Base-by-base conservation (phyloP, 1,139 yeast species). In the Blastobotrys raffinosifermentans region DNA sequence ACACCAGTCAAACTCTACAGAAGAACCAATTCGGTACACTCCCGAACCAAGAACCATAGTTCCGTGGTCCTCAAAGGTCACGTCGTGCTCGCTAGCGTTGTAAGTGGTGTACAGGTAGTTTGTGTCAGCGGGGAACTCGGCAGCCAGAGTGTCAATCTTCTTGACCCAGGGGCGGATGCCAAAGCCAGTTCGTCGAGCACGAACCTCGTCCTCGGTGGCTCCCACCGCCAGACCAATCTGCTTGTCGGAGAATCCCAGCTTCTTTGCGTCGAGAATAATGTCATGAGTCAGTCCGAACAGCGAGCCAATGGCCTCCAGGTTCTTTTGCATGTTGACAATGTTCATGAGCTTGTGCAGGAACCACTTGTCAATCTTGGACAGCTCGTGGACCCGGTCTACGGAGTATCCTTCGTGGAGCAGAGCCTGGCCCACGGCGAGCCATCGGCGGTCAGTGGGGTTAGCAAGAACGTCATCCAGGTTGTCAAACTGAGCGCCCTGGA, bases 1-100 rank as follows among this genome's bases (percentile, higher is more conserved):
- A 73, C 98, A 91, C 98, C 98, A 91, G 66, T 91, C 98, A 55
- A 91, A 91, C 67, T 91, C 98, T 44, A 91, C 98, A 18, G 97
- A 89, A 3, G 97, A 89, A 43, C 98, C 98, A 60, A 91, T 91
- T 66, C 98, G 78, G 74, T 91, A 91, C 38, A 91, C 98, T 69
- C 98, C 98, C 9, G 97, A 89, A 39, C 98, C 98, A 51, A 91
- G 72, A 30, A 91, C 98, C 77, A 91, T 71, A 46, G 93, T 81
- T 56, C 98, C 97, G 49, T 84, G 75, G 47, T 89, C 97, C 55
- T 84, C 75, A 58, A 91, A 91, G 29, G 69, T 73, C 41, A 91
- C 80, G 63, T 91, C 98, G 51, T 82, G 81, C 36, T 77, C 72
- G 37, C 86, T 75, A 39, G 96, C 98, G 59, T 89, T 91, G 67